Base-by-base conservation (phyloP, 805 yeast genomes). In the Ogataea neopini region DNA sequence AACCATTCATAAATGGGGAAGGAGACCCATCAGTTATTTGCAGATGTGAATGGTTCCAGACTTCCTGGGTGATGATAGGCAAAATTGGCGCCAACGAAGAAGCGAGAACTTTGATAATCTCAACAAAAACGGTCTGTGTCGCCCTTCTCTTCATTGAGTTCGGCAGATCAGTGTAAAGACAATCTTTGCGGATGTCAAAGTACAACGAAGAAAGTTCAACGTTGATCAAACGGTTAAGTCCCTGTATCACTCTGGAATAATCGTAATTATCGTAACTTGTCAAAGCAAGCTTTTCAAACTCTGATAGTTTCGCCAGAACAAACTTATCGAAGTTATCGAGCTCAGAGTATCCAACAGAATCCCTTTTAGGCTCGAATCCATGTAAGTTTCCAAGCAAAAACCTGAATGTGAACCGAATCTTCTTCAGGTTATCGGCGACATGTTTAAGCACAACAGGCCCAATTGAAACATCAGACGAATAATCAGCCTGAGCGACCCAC, bases 401-500 rank as follows among this genome's bases (percentile, higher is more conserved):
- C 56, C 81, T 81, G 62, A 88, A 84, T 0, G 97, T 88, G 26
- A 89, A 77, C 58, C 98, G 73, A 30, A 91, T 65, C 64, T 92
- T 94, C 64, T 88, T 87, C 62, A 88, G 69, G 41, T 86, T 80
- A 44, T 91, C 96, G 30, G 84, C 84, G 22, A 88, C 91, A 55
- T 90, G 85, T 26, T 75, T 76, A 57, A 90, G 72, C 9, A 89
- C 80, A 20, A 81, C 81, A 11, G 86, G 79, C 3, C 95, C 89
- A 20, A 88, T 76, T 13, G 80, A 73, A 37, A 94, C 81, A 63
- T 94, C 99, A 38, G 77, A 77, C 2, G 92, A 83, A 59, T 86
- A 94, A 63, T 91, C 92, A 1, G 94, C 76, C 45, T 88, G 91
- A 0, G 97, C 96, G 6, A 85, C 88, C 86, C 97, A 86, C 47